Percentiles rank a stretch among this genome's conserved stretches.
Conservation (phyloP, 2,329 filamentous ascomycete genomes). For the Capronia coronata region DNA sequence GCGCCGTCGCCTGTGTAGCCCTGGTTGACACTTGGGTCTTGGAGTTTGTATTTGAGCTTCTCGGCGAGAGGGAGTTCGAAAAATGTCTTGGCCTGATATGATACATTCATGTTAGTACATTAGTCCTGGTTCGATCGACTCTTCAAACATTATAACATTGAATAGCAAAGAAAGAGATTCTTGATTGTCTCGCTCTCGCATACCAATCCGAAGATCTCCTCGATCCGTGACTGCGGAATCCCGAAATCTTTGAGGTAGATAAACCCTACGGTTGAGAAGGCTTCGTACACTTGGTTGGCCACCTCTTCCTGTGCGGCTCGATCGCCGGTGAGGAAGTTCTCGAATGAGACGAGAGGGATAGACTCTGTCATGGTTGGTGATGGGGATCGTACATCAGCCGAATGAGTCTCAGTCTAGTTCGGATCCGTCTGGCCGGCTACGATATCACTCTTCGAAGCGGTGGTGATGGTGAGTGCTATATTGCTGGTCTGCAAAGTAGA, state of each 20-base stretch:
- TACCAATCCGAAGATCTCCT: conserved; percentile 21
- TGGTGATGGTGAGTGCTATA: no score
- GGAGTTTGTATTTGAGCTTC: conserved; percentile 46
- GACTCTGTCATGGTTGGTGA: neutral
- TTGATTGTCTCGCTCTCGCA: no score
- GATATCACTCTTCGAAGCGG: no score
- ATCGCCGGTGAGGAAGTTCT: conserved; percentile 30
- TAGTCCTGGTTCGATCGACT: neutral
- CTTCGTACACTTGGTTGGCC: conserved; percentile 33
- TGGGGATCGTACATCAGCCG: no score
- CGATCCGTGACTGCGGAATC: conserved; percentile 27
- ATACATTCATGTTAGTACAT: neutral
- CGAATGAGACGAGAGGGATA: conserved; percentile 40
- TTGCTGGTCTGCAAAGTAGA: no score
- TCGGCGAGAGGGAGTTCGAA: conserved; percentile 41
- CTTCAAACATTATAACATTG: no score
- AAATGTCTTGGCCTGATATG: conserved; percentile 33
- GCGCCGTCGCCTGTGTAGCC: conserved; percentile 24
- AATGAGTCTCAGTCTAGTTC: no score
- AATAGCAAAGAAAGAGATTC: no score
- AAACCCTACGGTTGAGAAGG: conserved; percentile 37
- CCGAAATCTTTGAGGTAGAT: conserved; percentile 39
- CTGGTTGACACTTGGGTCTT: conserved; percentile 25
- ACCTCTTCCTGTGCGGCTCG: conserved; percentile 29
- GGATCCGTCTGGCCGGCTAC: no score